phyloP scores from a whole-genome alignment of 208 protist genomes.

The Wallacemonas collosoma region DNA sequence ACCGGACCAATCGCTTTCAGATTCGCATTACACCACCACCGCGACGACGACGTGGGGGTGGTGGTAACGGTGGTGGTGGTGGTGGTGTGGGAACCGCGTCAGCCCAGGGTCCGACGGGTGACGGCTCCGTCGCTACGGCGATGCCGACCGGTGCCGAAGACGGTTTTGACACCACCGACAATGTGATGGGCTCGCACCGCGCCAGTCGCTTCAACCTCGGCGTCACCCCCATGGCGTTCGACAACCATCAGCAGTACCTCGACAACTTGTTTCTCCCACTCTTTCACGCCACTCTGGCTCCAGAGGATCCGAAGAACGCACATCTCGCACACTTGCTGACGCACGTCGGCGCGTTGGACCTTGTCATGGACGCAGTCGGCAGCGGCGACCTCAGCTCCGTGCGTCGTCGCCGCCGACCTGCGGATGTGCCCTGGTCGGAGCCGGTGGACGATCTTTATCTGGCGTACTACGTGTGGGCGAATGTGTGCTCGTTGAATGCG shows the following conservation, averaged over 20 bases:
- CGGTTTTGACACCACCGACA: not conserved
- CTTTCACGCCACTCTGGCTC: constrained; percentile 96
- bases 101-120: not conserved
- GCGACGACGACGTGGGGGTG: constrained; percentile 21
- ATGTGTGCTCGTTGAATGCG: constrained; percentile 96
- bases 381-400: constrained; percentile 26
- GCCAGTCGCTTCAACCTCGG: not conserved
- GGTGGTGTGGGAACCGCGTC: too few species aligned
- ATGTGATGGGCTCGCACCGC: not conserved
- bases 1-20: constrained; percentile 94
- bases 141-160: not conserved
- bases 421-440: constrained; percentile 98
- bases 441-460: constrained; percentile 86
- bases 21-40: constrained; percentile 58
- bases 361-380: constrained; percentile 86
- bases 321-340: constrained; percentile 93
- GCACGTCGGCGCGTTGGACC: constrained; percentile 94
- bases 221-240: constrained; percentile 41
- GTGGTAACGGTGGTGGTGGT: not conserved
- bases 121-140: constrained; percentile 9
- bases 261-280: constrained; percentile 98
- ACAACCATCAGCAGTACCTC: constrained; percentile 95
- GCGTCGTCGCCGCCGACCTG: constrained; percentile 73
- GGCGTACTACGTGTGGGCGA: constrained; percentile 98
- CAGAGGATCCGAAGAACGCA: constrained; percentile 84